Evolutionary conservation across 2,329 filamentous ascomycete genomes (phyloP), one percentile per base, ranked within the genome.

Genomic region (Berkeleyomyces rouxiae): DNA sequence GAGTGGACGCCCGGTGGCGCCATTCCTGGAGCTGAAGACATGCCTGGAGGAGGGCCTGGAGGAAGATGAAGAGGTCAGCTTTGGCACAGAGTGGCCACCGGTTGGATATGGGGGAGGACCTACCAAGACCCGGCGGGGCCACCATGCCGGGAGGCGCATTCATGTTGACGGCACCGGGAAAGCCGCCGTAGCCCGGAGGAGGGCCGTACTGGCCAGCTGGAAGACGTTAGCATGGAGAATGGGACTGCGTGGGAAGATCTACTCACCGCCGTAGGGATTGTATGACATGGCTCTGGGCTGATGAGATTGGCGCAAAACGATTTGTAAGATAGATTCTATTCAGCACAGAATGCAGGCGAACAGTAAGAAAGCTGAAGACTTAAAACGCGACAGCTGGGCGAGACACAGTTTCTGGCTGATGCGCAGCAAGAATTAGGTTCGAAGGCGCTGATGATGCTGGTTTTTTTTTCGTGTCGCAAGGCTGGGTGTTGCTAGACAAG

Each of bases 121-220:
- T 80, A 92, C 90, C 88, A 82, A 90, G 83, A 74, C 88, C 89
- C 68, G 90, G 88, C 69, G 88, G 87, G 69, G 86, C 83, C 67
- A 82, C 85, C 82, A 90, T 86, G 65, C 84, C 85, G 63, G 85
- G 85, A 59, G 82, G 77, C 59, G 74, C 72, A 61, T 58, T 64
- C 62, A 64, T 64, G 44, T 63, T 75, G 57, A 82, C 77, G 63
- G 79, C 77, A 67, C 80, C 82, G 65, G 86, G 85, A 69, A 88
- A 90, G 63, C 79, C 79, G 67, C 82, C 82, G 75, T 86, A 95
- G 68, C 83, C 82, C 61, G 88, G 87, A 70, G 87, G 86, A 64
- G 82, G 80, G 69, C 44, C 59, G 16, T 61, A 51, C 55, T 51
- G 39, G 13, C 31, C 49, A 16, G 33, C 39, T 42, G 13, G 39